These are phyloP conservation scores for Monilinia fructicola DNA, from an alignment of 2,329 filamentous ascomycete genomes.

Conservation along the genomic window DNA sequence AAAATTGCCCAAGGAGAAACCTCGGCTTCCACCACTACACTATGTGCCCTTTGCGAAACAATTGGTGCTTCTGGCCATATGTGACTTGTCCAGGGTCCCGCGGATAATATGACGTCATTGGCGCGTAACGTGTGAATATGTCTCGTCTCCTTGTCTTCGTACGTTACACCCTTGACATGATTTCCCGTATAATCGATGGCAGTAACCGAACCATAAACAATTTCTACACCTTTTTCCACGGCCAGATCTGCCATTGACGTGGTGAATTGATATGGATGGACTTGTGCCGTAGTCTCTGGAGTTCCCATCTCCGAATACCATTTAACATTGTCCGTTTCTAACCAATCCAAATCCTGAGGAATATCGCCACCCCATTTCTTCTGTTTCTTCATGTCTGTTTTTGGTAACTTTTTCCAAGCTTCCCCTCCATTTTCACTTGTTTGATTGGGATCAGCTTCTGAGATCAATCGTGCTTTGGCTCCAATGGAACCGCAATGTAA, in stretches of 20 bases:
- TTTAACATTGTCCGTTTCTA: conserved; percentile 64
- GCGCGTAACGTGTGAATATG: conserved; percentile 53
- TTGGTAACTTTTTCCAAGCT: conserved; percentile 61
- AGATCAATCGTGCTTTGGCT: conserved; percentile 32
- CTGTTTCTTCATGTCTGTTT: conserved; percentile 49
- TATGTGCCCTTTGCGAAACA: conserved; percentile 61
- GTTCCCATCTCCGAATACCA: conserved; percentile 83
- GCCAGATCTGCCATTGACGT: conserved; percentile 78
- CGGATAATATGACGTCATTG: conserved; percentile 44
- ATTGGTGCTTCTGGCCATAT: conserved; percentile 59
- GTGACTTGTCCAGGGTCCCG: conserved; percentile 63
- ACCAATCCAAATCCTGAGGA: conserved; percentile 81
- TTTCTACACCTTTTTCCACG: conserved; percentile 63
- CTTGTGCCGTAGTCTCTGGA: conserved; percentile 80
- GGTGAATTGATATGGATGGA: conserved; percentile 90
- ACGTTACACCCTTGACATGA: conserved; percentile 66
- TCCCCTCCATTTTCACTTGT: conserved; percentile 15
- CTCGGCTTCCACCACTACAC: conserved; percentile 62
- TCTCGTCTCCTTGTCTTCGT: conserved; percentile 53
- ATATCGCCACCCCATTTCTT: conserved; percentile 57
- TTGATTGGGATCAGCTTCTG: conserved; percentile 8
- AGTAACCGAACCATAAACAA: conserved; percentile 69
- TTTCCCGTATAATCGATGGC: conserved; percentile 61
- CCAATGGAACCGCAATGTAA: conserved; percentile 64
- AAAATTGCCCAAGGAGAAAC: conserved; percentile 79